These are phyloP conservation scores for Bacidia gigantensis DNA, from an alignment of 495 filamentous ascomycete genomes.

Conservation along the genomic window DNA sequence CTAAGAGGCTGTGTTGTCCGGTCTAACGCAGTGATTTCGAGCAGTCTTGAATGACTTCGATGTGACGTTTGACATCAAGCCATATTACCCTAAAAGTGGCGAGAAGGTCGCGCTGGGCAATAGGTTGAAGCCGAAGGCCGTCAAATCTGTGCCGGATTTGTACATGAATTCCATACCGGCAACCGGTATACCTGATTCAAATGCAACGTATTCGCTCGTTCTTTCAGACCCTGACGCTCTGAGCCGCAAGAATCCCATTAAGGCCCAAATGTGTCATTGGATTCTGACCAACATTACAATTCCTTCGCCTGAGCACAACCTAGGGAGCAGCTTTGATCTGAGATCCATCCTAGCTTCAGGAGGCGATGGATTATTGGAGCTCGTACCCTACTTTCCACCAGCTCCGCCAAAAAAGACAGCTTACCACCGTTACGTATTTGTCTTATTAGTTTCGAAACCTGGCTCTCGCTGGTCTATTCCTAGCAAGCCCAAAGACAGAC, in stretches of 20 bases:
- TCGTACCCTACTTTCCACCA: slow-evolving; percentile 47
- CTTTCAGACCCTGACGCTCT: slow-evolving; percentile 62
- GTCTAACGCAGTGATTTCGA: not conserved
- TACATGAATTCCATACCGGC: slow-evolving; percentile 6
- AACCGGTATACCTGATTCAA: slow-evolving; percentile 7
- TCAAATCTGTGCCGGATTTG: slow-evolving; percentile 37
- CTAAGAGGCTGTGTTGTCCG: too few species aligned
- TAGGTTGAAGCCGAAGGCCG: slow-evolving; percentile 36
- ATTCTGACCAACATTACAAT: slow-evolving; percentile 36
- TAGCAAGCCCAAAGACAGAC: slow-evolving; percentile 40
- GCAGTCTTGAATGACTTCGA: slow-evolving; percentile 37
- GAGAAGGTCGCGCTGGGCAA: slow-evolving; percentile 45
- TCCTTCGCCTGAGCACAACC: slow-evolving; percentile 10
- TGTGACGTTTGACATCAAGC: slow-evolving; percentile 37
- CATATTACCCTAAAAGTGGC: slow-evolving; percentile 34
- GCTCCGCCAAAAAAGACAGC: slow-evolving; percentile 50
- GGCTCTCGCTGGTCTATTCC: slow-evolving; percentile 25
- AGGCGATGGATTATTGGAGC: slow-evolving; percentile 21
- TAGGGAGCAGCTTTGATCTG: slow-evolving; percentile 11
- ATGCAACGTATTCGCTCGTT: slow-evolving; percentile 29
- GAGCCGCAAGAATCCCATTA: slow-evolving; percentile 47
- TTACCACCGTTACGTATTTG: slow-evolving; percentile 55
- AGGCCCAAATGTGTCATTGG: slow-evolving; percentile 64
- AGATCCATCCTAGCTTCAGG: slow-evolving; percentile 1
- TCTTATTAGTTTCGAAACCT: slow-evolving; percentile 35